A percentile compares a stretch with the other conserved stretches of the same genome.
phyloP scores from a whole-genome alignment of 192 early-diverging fungal genomes.

The Umbelopsis isabellina region DNA sequence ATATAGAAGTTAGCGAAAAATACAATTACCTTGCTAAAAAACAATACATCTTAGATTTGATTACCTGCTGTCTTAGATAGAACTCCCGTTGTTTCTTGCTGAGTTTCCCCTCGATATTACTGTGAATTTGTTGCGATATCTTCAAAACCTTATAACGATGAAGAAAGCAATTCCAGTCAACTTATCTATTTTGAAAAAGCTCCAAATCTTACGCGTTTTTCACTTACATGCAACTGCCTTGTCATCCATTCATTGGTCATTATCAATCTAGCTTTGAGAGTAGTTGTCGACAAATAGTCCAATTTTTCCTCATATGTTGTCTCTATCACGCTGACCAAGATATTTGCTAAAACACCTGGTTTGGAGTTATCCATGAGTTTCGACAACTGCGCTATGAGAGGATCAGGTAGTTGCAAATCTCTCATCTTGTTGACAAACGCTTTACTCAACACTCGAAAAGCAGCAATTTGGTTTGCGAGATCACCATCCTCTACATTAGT shows the following conservation, averaged over 20 bases:
- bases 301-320: slow-evolving; percentile 71
- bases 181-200: not conserved
- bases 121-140: slow-evolving; percentile 75
- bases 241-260: slow-evolving; percentile 62
- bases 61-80: slow-evolving; percentile 76
- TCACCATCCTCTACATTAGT: slow-evolving; percentile 57
- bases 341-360: slow-evolving; percentile 64
- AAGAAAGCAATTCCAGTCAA: not conserved
- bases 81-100: slow-evolving; percentile 83
- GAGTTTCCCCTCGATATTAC: slow-evolving; percentile 72
- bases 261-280: slow-evolving; percentile 60
- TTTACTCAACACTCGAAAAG: slow-evolving; percentile 54
- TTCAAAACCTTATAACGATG: slow-evolving; percentile 56
- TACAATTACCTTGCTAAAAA: not conserved
- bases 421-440: slow-evolving; percentile 55
- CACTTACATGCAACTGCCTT: slow-evolving; percentile 68
- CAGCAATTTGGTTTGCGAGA: slow-evolving; percentile 52
- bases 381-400: slow-evolving; percentile 63
- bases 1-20: not conserved
- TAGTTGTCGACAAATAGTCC: slow-evolving; percentile 57
- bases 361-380: slow-evolving; percentile 63
- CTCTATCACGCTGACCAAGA: slow-evolving; percentile 75
- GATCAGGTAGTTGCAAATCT: slow-evolving; percentile 69
- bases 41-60: not conserved
- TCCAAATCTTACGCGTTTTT: not conserved